Conservation (phyloP, 2,329 filamentous ascomycete genomes). For the Stagonosporopsis chrysanthemi region DNA sequence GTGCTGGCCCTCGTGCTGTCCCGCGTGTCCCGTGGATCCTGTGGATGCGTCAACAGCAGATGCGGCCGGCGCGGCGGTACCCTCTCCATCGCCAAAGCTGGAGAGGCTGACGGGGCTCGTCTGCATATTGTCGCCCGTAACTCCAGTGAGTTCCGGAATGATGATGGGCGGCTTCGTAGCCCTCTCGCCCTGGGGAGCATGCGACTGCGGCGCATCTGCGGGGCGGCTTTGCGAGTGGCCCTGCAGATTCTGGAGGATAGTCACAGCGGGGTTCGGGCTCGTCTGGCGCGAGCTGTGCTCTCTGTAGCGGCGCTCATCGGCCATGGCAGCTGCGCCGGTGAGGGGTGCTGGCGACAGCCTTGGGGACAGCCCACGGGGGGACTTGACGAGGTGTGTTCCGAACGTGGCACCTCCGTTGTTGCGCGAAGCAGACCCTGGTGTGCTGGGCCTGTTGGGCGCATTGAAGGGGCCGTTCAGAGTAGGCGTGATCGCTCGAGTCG, state of each 20-base stretch:
- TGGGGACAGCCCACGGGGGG: constrained; percentile 52
- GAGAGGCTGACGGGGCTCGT: constrained; percentile 62
- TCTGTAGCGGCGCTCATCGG: constrained; percentile 55
- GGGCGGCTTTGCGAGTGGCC: constrained; percentile 49
- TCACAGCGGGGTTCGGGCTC: constrained; percentile 58
- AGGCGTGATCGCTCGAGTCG: constrained; percentile 54
- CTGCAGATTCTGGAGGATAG: constrained; percentile 55
- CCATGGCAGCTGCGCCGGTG: constrained; percentile 58
- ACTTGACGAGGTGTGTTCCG: constrained; percentile 52
- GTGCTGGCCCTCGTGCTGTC: constrained; percentile 46
- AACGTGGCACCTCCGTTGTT: constrained; percentile 44
- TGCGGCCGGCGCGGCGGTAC: constrained; percentile 54
- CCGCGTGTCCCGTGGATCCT: constrained; percentile 54
- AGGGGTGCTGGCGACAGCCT: constrained; percentile 52
- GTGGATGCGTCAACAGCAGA: constrained; percentile 60
- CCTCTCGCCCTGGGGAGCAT: constrained; percentile 59
- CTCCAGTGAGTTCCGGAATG: constrained; percentile 53
- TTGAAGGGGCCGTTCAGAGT: constrained; percentile 52
- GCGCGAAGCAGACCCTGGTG: constrained; percentile 46
- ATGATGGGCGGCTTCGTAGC: constrained; percentile 56
- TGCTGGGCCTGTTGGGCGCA: constrained; percentile 50
- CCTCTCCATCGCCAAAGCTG: constrained; percentile 62
- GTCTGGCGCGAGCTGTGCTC: constrained; percentile 54
- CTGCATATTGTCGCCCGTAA: constrained; percentile 56
- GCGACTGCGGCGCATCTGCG: constrained; percentile 52